These are phyloP conservation scores for Annulohypoxylon bovei DNA, from an alignment of 495 filamentous ascomycete genomes.

Conservation along the genomic window DNA sequence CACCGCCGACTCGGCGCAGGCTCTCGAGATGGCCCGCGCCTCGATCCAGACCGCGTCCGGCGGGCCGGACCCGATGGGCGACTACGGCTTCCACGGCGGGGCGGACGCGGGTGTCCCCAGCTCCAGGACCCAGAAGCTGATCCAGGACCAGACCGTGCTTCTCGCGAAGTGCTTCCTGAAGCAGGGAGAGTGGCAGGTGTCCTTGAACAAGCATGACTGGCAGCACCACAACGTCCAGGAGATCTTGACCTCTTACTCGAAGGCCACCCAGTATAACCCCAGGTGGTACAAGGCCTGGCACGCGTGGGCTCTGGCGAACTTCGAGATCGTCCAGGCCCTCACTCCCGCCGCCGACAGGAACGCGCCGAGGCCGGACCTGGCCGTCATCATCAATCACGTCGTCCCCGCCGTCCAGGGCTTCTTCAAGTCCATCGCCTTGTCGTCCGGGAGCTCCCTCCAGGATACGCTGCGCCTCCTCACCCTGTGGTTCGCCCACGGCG, in stretches of 20 bases:
- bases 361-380: slow-evolving; percentile 61
- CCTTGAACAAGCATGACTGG: slow-evolving; percentile 86
- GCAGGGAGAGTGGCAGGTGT: slow-evolving; percentile 94
- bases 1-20: slow-evolving; percentile 77
- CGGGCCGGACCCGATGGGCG: slow-evolving; percentile 58
- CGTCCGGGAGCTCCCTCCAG: slow-evolving; percentile 89
- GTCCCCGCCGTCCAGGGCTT: slow-evolving; percentile 95
- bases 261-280: slow-evolving; percentile 89
- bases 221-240: slow-evolving; percentile 76
- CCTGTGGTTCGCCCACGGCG: slow-evolving; percentile 95
- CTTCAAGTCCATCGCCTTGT: slow-evolving; percentile 93
- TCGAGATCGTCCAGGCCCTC: slow-evolving; percentile 91
- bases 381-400: slow-evolving; percentile 83
- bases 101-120: slow-evolving; percentile 55
- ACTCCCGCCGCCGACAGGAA: slow-evolving; percentile 69
- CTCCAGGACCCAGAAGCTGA: slow-evolving; percentile 55
- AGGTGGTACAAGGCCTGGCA: slow-evolving; percentile 99
- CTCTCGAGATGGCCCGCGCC: slow-evolving; percentile 66
- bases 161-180: slow-evolving; percentile 95
- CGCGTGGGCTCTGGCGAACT: slow-evolving; percentile 98
- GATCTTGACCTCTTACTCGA: slow-evolving; percentile 84
- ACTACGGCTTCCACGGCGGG: slow-evolving; percentile 70
- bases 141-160: slow-evolving; percentile 73
- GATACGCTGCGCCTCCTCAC: slow-evolving; percentile 93
- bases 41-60: slow-evolving; percentile 63